Conservation (phyloP, 2,329 filamentous ascomycete species). For the Salinomyces thailandicus region DNA sequence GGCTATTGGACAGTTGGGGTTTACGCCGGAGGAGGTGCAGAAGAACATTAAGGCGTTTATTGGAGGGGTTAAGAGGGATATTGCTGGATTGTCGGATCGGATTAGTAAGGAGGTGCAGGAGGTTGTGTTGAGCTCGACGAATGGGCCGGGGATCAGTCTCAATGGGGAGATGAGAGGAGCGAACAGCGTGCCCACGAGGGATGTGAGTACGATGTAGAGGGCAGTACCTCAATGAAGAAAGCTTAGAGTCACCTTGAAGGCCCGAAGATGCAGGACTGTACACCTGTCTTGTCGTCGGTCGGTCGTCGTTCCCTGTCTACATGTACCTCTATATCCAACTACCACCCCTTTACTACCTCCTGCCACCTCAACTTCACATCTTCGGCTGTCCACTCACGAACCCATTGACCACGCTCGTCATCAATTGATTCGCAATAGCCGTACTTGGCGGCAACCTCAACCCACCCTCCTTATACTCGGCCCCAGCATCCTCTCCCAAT, state of each 20-base stretch:
- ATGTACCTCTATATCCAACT: not conserved
- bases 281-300: no score
- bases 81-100: conserved; percentile 52
- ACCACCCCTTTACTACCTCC: no score
- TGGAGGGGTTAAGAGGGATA: conserved; percentile 66
- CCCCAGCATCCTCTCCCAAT: conserved; percentile 53
- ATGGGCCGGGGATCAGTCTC: conserved; percentile 76
- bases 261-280: no score
- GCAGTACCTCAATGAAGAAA: no score
- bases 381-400: conserved; percentile 48
- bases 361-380: conserved; percentile 24
- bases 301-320: no score
- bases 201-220: conserved; percentile 12
- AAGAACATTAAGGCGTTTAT: conserved; percentile 75
- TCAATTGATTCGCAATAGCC: conserved; percentile 84
- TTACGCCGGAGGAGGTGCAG: conserved; percentile 76
- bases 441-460: conserved; percentile 73
- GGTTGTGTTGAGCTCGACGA: conserved; percentile 73
- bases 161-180: conserved; percentile 64
- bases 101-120: conserved; percentile 64
- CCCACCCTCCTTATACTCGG: conserved; percentile 63
- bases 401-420: conserved; percentile 67
- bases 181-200: conserved; percentile 40
- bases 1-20: conserved; percentile 82
- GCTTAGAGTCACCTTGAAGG: no score